Conservation (phyloP, 176 grass and related monocot species). For the Eleusine coracana region DNA sequence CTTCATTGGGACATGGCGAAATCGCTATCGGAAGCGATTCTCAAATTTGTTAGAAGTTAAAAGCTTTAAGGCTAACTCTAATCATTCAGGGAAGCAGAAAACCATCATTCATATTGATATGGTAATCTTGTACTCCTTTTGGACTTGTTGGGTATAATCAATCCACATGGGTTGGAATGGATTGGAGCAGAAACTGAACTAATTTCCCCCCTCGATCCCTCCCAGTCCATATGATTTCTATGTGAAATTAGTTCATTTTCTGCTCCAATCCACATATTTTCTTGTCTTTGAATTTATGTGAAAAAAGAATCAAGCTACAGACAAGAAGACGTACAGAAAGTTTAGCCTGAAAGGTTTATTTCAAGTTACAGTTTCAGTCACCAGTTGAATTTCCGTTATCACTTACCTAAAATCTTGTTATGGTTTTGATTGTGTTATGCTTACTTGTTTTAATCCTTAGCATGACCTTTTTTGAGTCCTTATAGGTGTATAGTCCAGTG, state of each 20-base stretch:
- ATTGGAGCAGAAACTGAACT: too few species aligned
- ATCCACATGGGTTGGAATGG: too few species aligned
- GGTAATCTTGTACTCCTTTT: constrained; percentile 52
- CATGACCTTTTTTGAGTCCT: constrained; percentile 39
- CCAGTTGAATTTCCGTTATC: constrained; percentile 14
- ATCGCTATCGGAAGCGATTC: constrained; percentile 79
- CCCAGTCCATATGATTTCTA: too few species aligned
- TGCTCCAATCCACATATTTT: neutral
- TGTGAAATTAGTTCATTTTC: too few species aligned
- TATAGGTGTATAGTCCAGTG: constrained; percentile 53
- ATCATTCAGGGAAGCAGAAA: constrained; percentile 54
- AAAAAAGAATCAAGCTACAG: neutral
- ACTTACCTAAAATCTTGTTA: neutral
- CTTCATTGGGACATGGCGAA: constrained; percentile 99
- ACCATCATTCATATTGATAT: constrained; percentile 89
- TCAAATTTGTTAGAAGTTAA: constrained; percentile 59
- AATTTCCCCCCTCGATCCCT: too few species aligned
- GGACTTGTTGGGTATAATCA: too few species aligned
- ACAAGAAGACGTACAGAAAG: neutral
- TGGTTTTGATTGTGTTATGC: neutral
- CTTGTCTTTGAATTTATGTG: neutral
- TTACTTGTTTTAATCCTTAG: constrained; percentile 12
- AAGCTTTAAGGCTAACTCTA: constrained; percentile 49
- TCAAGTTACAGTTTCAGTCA: constrained; percentile 16
- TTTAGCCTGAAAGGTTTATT: constrained; percentile 21